Conservation (phyloP, 2,329 filamentous ascomycete species). For the Septoria petroselini region DNA sequence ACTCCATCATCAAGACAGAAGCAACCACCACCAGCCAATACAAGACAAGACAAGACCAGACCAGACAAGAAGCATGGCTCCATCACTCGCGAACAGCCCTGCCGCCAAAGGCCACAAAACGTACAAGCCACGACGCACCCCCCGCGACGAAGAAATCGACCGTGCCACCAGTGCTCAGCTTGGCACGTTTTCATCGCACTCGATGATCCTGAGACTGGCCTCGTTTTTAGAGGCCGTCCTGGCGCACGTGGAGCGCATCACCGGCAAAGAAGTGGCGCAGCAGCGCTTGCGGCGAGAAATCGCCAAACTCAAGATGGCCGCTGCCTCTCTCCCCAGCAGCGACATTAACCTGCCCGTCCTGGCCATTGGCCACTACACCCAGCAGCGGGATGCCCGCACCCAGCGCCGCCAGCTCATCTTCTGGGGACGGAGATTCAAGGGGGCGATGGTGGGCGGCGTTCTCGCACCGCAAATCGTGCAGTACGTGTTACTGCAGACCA, state of each 20-base stretch:
- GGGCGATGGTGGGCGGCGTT: too few relatives aligned
- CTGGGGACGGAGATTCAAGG: too few relatives aligned
- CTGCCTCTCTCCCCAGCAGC: neutral
- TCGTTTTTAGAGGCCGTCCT: neutral
- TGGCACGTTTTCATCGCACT: neutral
- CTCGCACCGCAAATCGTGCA: neutral
- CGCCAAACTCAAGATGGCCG: neutral
- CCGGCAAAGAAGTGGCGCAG: neutral
- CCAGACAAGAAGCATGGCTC: neutral
- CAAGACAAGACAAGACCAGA: neutral
- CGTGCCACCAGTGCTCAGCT: neutral
- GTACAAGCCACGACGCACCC: neutral
- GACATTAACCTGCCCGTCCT: too few relatives aligned
- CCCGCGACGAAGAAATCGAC: neutral
- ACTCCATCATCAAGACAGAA: too few relatives aligned
- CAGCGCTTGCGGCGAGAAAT: neutral
- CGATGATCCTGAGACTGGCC: neutral
- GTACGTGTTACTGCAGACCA: neutral
- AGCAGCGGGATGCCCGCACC: too few relatives aligned
- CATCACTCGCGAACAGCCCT: neutral
- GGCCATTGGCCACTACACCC: too few relatives aligned
- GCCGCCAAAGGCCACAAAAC: neutral
- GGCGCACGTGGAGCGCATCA: neutral
- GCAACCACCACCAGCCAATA: too few relatives aligned
- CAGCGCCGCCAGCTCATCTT: too few relatives aligned